Evolutionary conservation across 148 eudicot species (phyloP).

Genomic region (Rhododendron vialii): DNA sequence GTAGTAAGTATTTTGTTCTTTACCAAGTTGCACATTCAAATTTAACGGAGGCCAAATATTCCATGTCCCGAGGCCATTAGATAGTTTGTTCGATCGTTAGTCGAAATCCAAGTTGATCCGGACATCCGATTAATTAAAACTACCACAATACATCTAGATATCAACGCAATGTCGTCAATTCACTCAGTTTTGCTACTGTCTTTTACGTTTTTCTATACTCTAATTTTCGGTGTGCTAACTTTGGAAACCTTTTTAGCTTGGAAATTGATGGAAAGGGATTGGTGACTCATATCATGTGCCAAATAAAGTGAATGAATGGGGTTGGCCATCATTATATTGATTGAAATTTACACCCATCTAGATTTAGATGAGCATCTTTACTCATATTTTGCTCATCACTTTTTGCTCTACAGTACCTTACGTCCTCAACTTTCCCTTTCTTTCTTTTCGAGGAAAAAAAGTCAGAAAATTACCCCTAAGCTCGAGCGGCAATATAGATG

Average conservation of each 20-base stretch:
- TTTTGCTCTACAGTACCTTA: constrained; percentile 12
- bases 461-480: neutral
- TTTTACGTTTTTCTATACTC: neutral
- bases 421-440: neutral
- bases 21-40: too few species aligned
- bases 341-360: constrained; percentile 18
- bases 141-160: too few species aligned
- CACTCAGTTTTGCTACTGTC: constrained; percentile 3
- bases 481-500: neutral
- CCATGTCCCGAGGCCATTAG: too few species aligned
- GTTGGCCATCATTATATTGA: constrained; percentile 25
- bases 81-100: too few species aligned
- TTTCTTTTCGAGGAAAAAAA: constrained; percentile 1
- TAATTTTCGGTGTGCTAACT: neutral
- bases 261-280: constrained; percentile 12
- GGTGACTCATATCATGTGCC: constrained; percentile 6
- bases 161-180: neutral
- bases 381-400: constrained; percentile 1
- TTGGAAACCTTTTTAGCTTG: constrained; percentile 6
- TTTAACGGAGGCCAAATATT: too few species aligned
- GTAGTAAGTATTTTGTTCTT: too few species aligned
- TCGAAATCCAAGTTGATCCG: too few species aligned
- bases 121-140: neutral
- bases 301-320: constrained; percentile 19
- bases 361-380: constrained; percentile 15